A percentile compares a stretch with the other conserved stretches of the same genome.
These are phyloP conservation scores for Mucor circinelloides DNA, from an alignment of 371 early-diverging fungal species.

Conservation along the genomic window DNA sequence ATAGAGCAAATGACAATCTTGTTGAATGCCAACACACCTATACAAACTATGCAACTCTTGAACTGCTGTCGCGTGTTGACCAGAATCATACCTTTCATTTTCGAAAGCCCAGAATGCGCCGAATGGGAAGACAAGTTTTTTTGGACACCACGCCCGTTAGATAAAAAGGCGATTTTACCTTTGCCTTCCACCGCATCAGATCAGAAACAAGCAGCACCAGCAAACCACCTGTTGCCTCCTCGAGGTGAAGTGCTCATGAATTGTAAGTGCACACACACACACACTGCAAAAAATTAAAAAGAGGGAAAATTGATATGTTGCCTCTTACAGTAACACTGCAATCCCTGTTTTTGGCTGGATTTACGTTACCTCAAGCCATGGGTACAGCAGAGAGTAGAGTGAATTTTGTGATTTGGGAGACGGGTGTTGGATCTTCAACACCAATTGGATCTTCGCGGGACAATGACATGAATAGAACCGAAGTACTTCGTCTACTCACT, in stretches of 20 bases:
- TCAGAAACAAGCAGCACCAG: conserved; percentile 18
- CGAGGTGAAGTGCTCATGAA: conserved; percentile 24
- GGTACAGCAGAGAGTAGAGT: conserved; percentile 41
- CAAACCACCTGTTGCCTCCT: conserved; percentile 12
- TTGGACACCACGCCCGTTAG: conserved; percentile 31
- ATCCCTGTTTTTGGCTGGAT: conserved; percentile 70
- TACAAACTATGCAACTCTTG: conserved; percentile 54
- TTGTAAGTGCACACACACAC: conserved; percentile 21
- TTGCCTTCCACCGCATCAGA: background rate
- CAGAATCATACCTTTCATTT: conserved; percentile 75
- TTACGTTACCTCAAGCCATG: conserved; percentile 68
- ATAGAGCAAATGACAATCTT: conserved; percentile 3
- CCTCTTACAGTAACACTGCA: conserved; percentile 21
- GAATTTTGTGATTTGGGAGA: conserved; percentile 80
- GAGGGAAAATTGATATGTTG: background rate
- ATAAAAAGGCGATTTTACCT: background rate
- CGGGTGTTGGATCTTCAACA: conserved; percentile 67
- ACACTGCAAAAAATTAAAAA: too few relatives aligned
- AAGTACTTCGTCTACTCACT: conserved; percentile 73
- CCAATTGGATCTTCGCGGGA: conserved; percentile 71
- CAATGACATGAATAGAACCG: conserved; percentile 64
- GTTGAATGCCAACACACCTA: conserved; percentile 35
- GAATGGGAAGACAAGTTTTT: conserved; percentile 65
- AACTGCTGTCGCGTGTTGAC: conserved; percentile 81
- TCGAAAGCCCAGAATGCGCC: conserved; percentile 60